Percentiles rank a stretch among this genome's conserved stretches.
These are phyloP conservation scores for Dendrobium nobile DNA, from an alignment of 106 monocot genomes.

Conservation along the genomic window DNA sequence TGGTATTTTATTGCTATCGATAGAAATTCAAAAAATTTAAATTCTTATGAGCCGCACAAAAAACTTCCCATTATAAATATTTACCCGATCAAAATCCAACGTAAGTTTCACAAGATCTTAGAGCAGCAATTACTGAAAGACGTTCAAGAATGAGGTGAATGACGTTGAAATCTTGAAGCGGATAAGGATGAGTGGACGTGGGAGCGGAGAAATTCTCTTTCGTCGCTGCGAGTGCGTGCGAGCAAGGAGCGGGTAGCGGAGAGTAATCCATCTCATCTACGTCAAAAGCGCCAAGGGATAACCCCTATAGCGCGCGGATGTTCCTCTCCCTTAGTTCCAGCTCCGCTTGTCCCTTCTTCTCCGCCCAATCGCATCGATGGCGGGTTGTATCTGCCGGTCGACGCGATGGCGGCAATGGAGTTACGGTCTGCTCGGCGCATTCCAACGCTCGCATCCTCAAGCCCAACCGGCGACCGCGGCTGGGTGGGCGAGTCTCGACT, in stretches of 20 bases:
- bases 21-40: no score
- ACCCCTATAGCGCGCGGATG: neutral
- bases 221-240: no score
- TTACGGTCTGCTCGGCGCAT: slow-evolving; percentile 34
- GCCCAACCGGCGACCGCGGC: slow-evolving; percentile 26
- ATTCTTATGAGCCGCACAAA: no score
- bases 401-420: slow-evolving; percentile 2
- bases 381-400: neutral
- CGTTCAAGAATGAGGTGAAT: no score
- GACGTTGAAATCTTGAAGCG: neutral
- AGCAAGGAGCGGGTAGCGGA: no score
- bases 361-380: neutral
- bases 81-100: no score
- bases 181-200: neutral
- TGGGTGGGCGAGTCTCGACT: slow-evolving; percentile 7
- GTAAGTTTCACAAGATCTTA: no score
- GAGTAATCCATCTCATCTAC: no score
- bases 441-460: slow-evolving; percentile 35
- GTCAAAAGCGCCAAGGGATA: neutral
- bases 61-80: no score
- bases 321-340: neutral
- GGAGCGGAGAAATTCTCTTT: neutral
- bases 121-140: no score
- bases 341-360: slow-evolving; percentile 3
- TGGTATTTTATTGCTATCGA: no score